Evolutionary conservation across 441 rosid species (phyloP).

Genomic region (Erodium texanum): DNA sequence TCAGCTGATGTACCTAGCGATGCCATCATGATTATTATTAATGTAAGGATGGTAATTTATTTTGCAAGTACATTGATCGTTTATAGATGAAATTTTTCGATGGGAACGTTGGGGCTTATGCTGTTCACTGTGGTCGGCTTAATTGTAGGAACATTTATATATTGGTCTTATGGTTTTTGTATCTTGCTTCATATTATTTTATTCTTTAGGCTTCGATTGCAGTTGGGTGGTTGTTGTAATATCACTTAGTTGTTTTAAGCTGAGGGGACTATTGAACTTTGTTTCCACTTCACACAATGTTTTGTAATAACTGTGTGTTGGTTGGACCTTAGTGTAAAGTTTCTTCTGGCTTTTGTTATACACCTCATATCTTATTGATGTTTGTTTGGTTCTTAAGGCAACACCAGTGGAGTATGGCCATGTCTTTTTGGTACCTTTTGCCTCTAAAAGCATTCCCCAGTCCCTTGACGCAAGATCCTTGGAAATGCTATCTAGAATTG

Average conservation of each 20-base stretch:
- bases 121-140: background rate
- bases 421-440: slow-evolving; percentile 30
- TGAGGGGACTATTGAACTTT: slow-evolving; percentile 4
- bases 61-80: slow-evolving; percentile 7
- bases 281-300: slow-evolving; percentile 7
- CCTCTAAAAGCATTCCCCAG: slow-evolving; percentile 18
- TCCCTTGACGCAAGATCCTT: slow-evolving; percentile 22
- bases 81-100: slow-evolving; percentile 8
- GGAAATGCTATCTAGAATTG: slow-evolving; percentile 26
- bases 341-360: slow-evolving; percentile 1
- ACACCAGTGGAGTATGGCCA: slow-evolving; percentile 36
- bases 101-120: slow-evolving; percentile 5
- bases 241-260: background rate
- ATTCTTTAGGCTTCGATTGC: background rate
- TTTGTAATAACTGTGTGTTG: slow-evolving; percentile 3
- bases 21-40: slow-evolving; percentile 25
- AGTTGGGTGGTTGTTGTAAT: background rate
- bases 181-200: background rate
- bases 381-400: slow-evolving; percentile 23
- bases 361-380: slow-evolving; percentile 11
- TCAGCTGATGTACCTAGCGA: slow-evolving; percentile 25
- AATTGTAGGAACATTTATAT: background rate
- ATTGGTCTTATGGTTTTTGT: background rate
- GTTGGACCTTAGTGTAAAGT: background rate
- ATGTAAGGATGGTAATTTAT: slow-evolving; percentile 23